Percentiles rank a stretch among this genome's conserved stretches.
Evolutionary conservation across 1,284 basidiomycete genomes (phyloP).

Genomic region (Fomitopsis palustris): DNA sequence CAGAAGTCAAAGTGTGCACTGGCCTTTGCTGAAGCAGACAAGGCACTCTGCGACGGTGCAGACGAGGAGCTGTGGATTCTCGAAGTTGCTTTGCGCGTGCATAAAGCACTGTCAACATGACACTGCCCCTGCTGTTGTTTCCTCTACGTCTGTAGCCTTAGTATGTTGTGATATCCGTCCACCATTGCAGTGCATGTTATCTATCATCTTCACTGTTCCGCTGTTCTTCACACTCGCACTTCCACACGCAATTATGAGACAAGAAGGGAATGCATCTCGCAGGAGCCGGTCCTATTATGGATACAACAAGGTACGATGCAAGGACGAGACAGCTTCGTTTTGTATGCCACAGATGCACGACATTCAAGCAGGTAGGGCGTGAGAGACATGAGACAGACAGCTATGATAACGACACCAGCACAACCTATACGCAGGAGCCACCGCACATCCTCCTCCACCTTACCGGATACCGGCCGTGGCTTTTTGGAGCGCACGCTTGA

Average conservation of each 20-base stretch:
- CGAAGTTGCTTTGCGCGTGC: constrained; percentile 78
- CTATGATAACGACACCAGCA: constrained; percentile 3
- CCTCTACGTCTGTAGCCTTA: not conserved
- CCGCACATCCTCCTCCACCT: constrained; percentile 28
- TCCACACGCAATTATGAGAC: not conserved
- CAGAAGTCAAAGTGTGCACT: constrained; percentile 85
- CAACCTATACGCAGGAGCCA: constrained; percentile 10
- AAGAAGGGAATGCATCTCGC: not conserved
- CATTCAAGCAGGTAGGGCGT: constrained; percentile 11
- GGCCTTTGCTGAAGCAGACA: constrained; percentile 93
- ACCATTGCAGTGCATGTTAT: not conserved
- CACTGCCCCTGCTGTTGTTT: not conserved
- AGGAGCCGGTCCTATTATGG: not conserved
- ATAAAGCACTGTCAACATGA: constrained; percentile 48
- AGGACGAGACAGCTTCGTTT: constrained; percentile 15
- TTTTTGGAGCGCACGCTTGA: constrained; percentile 96
- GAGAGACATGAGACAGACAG: constrained; percentile 17
- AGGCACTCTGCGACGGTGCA: constrained; percentile 94
- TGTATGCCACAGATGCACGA: constrained; percentile 18
- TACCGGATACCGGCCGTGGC: constrained; percentile 83
- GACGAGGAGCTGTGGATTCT: constrained; percentile 97
- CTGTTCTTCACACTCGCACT: not conserved
- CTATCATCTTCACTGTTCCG: no score
- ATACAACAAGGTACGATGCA: constrained; percentile 7
- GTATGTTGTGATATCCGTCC: not conserved